Percentiles rank a stretch among this genome's conserved stretches.
Conservation (phyloP, 2,329 filamentous ascomycete genomes). For the Teratosphaeria viscida region DNA sequence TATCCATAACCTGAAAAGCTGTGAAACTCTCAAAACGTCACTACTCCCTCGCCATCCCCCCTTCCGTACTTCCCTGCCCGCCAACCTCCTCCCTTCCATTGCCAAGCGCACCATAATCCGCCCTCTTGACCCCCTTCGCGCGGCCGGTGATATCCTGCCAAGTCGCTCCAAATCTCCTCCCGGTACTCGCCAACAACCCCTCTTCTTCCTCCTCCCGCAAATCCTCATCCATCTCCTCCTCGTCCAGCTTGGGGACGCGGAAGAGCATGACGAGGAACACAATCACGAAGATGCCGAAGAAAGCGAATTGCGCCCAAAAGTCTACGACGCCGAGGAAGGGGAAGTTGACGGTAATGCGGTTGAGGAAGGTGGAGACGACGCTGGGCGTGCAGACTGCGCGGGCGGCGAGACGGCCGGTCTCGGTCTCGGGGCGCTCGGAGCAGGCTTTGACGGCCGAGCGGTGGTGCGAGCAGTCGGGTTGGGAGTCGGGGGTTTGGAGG, state of each 20-base stretch:
- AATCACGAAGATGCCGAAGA: conserved; percentile 69
- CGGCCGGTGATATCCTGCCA: conserved; percentile 78
- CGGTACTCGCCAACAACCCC: conserved; percentile 73
- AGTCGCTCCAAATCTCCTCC: conserved; percentile 69
- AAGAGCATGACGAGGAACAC: conserved; percentile 72
- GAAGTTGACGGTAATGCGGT: conserved; percentile 85
- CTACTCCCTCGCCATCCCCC: not conserved
- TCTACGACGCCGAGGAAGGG: conserved; percentile 87
- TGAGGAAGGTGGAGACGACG: conserved; percentile 84
- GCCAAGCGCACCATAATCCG: conserved; percentile 19
- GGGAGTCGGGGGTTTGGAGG: conserved; percentile 49
- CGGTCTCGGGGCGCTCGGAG: conserved; percentile 62
- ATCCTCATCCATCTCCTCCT: conserved; percentile 74
- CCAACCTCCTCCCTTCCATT: not conserved
- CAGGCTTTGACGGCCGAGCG: conserved; percentile 68
- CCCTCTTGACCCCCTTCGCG: conserved; percentile 27
- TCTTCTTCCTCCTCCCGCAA: conserved; percentile 90
- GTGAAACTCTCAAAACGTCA: not conserved
- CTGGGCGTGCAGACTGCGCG: conserved; percentile 80
- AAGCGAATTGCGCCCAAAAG: conserved; percentile 94
- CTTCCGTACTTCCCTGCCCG: not conserved
- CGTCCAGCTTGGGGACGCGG: conserved; percentile 65
- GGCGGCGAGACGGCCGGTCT: conserved; percentile 59
- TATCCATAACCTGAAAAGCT: not conserved
- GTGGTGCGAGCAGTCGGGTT: conserved; percentile 65